These are phyloP conservation scores for Crithidia bombi DNA, from an alignment of 208 protist genomes.

Conservation along the genomic window DNA sequence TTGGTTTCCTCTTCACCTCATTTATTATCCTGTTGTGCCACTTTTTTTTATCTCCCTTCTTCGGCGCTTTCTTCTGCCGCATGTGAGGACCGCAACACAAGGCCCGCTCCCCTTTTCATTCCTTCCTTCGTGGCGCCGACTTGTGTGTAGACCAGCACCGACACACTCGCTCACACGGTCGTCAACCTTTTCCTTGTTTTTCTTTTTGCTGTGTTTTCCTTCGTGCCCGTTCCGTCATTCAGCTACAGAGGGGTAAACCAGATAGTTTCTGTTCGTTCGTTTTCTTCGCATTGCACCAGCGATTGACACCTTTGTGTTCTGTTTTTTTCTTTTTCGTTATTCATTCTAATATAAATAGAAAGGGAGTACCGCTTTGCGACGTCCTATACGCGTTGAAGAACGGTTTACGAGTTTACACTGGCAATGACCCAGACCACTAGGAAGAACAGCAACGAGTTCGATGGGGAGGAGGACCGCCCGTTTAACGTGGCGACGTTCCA, in stretches of 20 bases:
- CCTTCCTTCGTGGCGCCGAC: too few species aligned
- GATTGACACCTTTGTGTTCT: too few species aligned
- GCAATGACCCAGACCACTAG: constrained; percentile 9
- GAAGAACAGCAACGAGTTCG: constrained; percentile 14
- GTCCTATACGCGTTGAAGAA: too few species aligned
- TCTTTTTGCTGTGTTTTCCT: constrained; percentile 6
- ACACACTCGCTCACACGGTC: background rate
- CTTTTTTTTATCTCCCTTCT: constrained; percentile 1
- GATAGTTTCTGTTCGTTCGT: background rate
- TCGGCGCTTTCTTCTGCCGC: too few species aligned
- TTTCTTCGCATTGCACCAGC: too few species aligned
- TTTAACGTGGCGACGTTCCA: constrained; percentile 60
- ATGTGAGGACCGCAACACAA: too few species aligned
- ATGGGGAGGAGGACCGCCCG: constrained; percentile 30
- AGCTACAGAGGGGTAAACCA: too few species aligned
- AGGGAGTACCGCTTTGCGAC: constrained; percentile 3
- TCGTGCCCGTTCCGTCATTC: background rate
- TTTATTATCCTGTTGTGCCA: background rate
- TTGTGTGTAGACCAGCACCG: too few species aligned
- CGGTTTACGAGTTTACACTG: too few species aligned
- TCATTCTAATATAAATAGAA: background rate
- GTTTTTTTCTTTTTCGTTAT: constrained; percentile 1
- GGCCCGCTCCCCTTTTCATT: too few species aligned
- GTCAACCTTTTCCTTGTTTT: background rate
- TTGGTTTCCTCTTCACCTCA: background rate